Evolutionary conservation across 1,139 yeast genomes (phyloP).

Genomic region (Suhomyces maxii): DNA sequence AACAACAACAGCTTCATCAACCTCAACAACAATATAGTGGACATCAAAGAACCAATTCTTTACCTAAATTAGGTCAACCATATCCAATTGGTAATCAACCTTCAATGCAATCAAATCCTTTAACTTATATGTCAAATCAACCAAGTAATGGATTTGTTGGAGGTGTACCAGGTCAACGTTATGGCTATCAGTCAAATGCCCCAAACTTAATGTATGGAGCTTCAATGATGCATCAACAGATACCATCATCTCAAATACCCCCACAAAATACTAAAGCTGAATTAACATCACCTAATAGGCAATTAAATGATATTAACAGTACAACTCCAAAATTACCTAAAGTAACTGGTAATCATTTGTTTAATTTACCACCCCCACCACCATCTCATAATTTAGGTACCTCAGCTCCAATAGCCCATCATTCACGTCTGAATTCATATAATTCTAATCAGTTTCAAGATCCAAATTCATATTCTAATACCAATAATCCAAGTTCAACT

Average conservation of each 20-base stretch:
- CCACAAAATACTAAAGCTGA: slow-evolving; percentile 19
- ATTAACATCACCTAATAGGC: slow-evolving; percentile 39
- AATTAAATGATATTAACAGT: slow-evolving; percentile 22
- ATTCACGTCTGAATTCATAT: slow-evolving; percentile 34
- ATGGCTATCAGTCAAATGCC: slow-evolving; percentile 13
- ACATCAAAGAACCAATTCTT: slow-evolving; percentile 20
- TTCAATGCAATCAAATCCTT: slow-evolving; percentile 24
- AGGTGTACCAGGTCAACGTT: slow-evolving; percentile 9
- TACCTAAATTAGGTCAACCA: slow-evolving; percentile 23
- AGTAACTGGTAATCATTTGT: slow-evolving; percentile 29
- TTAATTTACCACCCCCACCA: slow-evolving; percentile 39
- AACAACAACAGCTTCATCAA: slow-evolving; percentile 15
- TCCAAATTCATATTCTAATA: slow-evolving; percentile 7
- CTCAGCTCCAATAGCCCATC: slow-evolving; percentile 18
- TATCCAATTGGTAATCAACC: slow-evolving; percentile 20
- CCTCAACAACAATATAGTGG: slow-evolving; percentile 22
- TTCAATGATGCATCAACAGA: slow-evolving; percentile 16
- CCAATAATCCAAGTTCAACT: slow-evolving; percentile 9
- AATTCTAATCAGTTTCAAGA: slow-evolving; percentile 10
- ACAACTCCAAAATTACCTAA: slow-evolving; percentile 41
- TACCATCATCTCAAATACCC: slow-evolving; percentile 8
- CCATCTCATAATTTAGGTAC: slow-evolving; percentile 16
- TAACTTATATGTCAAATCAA: slow-evolving; percentile 22
- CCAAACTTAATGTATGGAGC: slow-evolving; percentile 17
- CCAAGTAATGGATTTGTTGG: slow-evolving; percentile 12